phyloP scores from a whole-genome alignment of 441 rosid species.

The Omphalea diandra region DNA sequence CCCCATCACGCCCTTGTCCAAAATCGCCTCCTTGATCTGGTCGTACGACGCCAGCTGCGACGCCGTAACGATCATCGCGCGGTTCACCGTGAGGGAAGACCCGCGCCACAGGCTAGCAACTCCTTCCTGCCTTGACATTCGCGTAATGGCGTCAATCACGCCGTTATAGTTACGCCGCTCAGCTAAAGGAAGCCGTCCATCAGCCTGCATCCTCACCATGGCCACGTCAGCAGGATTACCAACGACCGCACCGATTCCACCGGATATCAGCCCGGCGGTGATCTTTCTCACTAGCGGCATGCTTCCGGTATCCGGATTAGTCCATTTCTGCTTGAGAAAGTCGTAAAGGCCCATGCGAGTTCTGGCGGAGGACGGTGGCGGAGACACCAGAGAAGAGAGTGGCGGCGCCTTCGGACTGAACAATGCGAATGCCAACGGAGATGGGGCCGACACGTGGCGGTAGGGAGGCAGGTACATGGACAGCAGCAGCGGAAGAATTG shows the following conservation, averaged over 20 bases:
- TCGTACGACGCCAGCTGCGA: constrained; percentile 86
- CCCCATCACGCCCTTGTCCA: constrained; percentile 45
- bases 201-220: constrained; percentile 92
- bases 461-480: constrained; percentile 28
- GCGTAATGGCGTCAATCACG: constrained; percentile 58
- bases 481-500: constrained; percentile 32
- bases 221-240: constrained; percentile 91
- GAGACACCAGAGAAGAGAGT: constrained; percentile 74
- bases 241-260: constrained; percentile 72
- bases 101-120: constrained; percentile 74
- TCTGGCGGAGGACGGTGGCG: constrained; percentile 75
- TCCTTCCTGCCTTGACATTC: constrained; percentile 70
- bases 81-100: constrained; percentile 72
- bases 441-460: constrained; percentile 49
- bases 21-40: constrained; percentile 62
- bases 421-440: constrained; percentile 54
- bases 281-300: constrained; percentile 51
- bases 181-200: constrained; percentile 60
- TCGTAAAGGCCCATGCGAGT: constrained; percentile 87
- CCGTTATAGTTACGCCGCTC: constrained; percentile 70
- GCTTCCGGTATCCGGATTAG: constrained; percentile 44
- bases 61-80: constrained; percentile 85
- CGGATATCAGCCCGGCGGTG: constrained; percentile 64
- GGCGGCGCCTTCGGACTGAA: constrained; percentile 52
- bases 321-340: constrained; percentile 57